phyloP scores from a whole-genome alignment of 106 monocot species.

The Allium cepa region DNA sequence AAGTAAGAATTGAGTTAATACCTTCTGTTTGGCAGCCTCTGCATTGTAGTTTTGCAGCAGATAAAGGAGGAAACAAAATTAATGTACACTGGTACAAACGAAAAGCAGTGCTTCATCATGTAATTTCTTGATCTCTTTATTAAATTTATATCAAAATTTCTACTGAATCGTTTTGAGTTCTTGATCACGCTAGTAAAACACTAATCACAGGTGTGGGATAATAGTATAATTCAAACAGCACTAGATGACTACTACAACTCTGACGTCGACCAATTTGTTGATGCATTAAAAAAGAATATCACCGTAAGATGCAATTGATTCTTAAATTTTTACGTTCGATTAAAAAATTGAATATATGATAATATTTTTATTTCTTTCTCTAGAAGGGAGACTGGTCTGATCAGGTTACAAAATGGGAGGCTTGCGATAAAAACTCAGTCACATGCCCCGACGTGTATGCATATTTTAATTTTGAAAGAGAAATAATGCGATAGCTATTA shows the following conservation, averaged over 20 bases:
- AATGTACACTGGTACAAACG: constrained; percentile 39
- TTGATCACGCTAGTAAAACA: not conserved
- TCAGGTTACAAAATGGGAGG: constrained; percentile 22
- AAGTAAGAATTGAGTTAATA: too few relatives aligned
- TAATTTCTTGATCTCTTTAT: not conserved
- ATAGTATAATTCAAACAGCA: constrained; percentile 30
- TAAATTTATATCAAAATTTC: too few relatives aligned
- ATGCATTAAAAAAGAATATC: constrained; percentile 24
- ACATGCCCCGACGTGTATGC: constrained; percentile 33
- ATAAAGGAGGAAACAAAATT: constrained; percentile 49
- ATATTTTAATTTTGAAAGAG: not conserved
- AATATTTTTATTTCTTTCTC: not conserved
- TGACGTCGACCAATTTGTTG: constrained; percentile 2
- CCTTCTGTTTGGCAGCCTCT: constrained; percentile 20
- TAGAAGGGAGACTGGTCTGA: constrained; percentile 24
- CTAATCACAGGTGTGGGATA: constrained; percentile 42
- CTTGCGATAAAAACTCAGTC: constrained; percentile 12
- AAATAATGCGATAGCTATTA: too few relatives aligned
- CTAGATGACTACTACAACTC: constrained; percentile 21
- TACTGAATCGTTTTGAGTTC: too few relatives aligned
- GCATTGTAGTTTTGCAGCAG: constrained; percentile 44
- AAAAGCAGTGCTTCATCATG: constrained; percentile 39
- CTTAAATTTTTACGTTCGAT: not conserved
- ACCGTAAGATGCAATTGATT: constrained; percentile 15
- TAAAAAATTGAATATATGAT: not conserved